Evolutionary conservation across 2,329 filamentous ascomycete species (phyloP).

Genomic region (Calycina herbarum): DNA sequence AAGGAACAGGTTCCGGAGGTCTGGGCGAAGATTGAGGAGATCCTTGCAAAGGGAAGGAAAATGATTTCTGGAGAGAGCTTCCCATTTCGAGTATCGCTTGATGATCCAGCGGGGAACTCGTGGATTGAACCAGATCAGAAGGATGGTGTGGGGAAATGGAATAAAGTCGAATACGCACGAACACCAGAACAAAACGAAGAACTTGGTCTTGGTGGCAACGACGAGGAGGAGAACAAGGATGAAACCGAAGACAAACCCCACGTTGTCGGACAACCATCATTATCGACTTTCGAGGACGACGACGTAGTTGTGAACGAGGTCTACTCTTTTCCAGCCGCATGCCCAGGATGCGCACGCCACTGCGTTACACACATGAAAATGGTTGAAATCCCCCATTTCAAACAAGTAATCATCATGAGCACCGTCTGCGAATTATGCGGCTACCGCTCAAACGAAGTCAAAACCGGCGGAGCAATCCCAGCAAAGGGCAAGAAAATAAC

Average conservation of each 20-base stretch:
- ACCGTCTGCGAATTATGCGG: slow-evolving; percentile 91
- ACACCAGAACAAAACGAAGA: slow-evolving; percentile 83
- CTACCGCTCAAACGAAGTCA: slow-evolving; percentile 94
- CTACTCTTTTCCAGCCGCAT: slow-evolving; percentile 88
- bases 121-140: slow-evolving; percentile 89
- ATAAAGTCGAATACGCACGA: slow-evolving; percentile 79
- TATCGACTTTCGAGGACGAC: slow-evolving; percentile 51
- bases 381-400: slow-evolving; percentile 97
- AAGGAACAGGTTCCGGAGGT: slow-evolving; percentile 78
- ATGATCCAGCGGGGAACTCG: slow-evolving; percentile 93
- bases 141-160: slow-evolving; percentile 82
- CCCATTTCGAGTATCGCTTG: slow-evolving; percentile 84
- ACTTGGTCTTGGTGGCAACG: slow-evolving; percentile 71
- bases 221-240: slow-evolving; percentile 53
- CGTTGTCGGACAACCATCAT: slow-evolving; percentile 44
- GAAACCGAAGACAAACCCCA: slow-evolving; percentile 47
- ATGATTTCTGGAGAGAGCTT: slow-evolving; percentile 79
- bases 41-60: slow-evolving; percentile 71
- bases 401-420: slow-evolving; percentile 94
- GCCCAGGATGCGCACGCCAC: slow-evolving; percentile 82
- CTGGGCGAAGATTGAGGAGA: slow-evolving; percentile 71
- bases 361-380: slow-evolving; percentile 98
- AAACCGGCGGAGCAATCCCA: slow-evolving; percentile 92
- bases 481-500: slow-evolving; percentile 82
- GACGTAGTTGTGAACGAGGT: slow-evolving; percentile 93